phyloP scores from a whole-genome alignment of 768 basidiomycete species.

The Bullera alba region DNA sequence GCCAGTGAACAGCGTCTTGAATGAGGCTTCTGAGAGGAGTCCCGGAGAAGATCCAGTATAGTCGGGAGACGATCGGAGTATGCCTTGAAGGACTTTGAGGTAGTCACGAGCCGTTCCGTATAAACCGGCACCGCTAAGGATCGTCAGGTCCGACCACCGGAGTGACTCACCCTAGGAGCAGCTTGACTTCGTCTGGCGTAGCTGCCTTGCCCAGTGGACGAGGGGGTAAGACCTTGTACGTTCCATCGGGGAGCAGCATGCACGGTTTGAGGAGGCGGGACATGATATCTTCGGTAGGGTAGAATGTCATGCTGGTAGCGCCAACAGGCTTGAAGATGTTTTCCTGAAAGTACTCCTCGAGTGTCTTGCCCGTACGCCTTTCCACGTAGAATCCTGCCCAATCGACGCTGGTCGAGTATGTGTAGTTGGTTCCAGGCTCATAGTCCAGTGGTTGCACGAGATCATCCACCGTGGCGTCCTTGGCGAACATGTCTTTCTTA shows the following conservation, averaged over 20 bases:
- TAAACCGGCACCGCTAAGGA: slow-evolving; percentile 33
- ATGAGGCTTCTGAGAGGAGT: slow-evolving; percentile 21
- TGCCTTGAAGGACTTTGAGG: slow-evolving; percentile 26
- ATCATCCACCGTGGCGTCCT: not conserved
- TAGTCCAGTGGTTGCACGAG: not conserved
- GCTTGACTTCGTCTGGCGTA: slow-evolving; percentile 1
- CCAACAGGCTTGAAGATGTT: not conserved
- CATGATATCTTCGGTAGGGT: not conserved
- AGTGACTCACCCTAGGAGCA: slow-evolving; percentile 4
- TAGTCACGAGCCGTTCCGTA: slow-evolving; percentile 31
- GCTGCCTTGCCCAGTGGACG: slow-evolving; percentile 2
- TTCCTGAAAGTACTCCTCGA: not conserved
- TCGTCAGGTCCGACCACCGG: no score
- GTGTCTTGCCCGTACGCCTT: not conserved
- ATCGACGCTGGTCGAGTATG: not conserved
- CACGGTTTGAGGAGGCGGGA: not conserved
- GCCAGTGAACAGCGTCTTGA: slow-evolving; percentile 20
- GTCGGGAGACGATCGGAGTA: slow-evolving; percentile 21
- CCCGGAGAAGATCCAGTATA: slow-evolving; percentile 7
- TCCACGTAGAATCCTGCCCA: not conserved
- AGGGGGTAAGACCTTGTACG: not conserved
- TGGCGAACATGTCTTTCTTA: not conserved
- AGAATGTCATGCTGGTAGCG: not conserved
- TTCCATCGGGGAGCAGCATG: not conserved
- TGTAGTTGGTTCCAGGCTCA: not conserved